Evolutionary conservation across 208 protist species (phyloP), one percentile per base, ranked within the genome.

Genomic region (Leishmania guyanensis): DNA sequence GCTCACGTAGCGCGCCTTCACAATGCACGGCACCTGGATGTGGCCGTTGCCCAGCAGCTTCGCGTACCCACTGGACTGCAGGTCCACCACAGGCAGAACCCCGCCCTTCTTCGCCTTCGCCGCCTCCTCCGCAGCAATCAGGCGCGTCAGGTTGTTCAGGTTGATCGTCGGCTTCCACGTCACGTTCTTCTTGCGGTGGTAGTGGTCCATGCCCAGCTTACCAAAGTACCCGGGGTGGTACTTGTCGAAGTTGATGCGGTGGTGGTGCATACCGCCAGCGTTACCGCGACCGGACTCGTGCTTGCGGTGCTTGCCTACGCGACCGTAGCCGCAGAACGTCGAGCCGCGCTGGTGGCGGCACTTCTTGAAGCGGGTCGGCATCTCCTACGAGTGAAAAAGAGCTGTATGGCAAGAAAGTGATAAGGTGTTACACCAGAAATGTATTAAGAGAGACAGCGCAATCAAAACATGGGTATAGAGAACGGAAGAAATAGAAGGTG

Each of bases 151-250:
- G 90, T 99, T 98, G 88, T 99, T 99, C 77, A 99, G 84, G 93
- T 99, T 99, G 94, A 99, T 95, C 48, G 94, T 98, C 76, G 99
- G 99, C 88, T 98, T 97, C 91, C 93, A 98, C 88, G 98, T 86
- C 54, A 95, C 58, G 88, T 98, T 96, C 79, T 99, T 97, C 85
- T 96, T 98, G 75, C 92, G 88, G 90, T 97, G 90, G 93, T 99
- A 99, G 93, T 99, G 93, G 81, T 99, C 90, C 99, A 99, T 99
- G 93, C 99, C 99, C 53, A 99, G 94, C 97, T 99, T 99, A 88
- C 99, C 99, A 88, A 99, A 99, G 95, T 99, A 99, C 80, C 99
- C 99, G 80, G 99, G 99, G 91, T 99, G 99, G 97, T 99, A 99
- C 96, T 99, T 99, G 92, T 99, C 98, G 84, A 99, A 99, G 94